A percentile compares a stretch with the other conserved stretches of the same genome.
phyloP scores from a whole-genome alignment of 495 filamentous ascomycete genomes.

The Penicillium goetzii region DNA sequence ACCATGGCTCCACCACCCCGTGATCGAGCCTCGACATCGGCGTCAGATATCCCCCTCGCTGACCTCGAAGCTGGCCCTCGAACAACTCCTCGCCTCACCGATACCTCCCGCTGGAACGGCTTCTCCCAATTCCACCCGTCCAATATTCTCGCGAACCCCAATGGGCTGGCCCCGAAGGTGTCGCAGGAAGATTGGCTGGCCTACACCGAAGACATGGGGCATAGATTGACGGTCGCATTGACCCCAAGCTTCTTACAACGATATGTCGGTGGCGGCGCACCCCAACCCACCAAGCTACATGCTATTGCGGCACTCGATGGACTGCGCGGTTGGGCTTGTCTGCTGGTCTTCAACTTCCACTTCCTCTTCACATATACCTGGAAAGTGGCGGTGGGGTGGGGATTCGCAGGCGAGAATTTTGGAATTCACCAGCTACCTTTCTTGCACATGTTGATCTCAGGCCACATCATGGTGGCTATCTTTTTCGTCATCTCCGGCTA shows the following conservation, averaged over 20 bases:
- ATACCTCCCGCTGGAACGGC: conserved; percentile 29
- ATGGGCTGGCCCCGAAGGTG: conserved; percentile 23
- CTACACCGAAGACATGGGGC: conserved; percentile 31
- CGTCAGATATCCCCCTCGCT: conserved; percentile 36
- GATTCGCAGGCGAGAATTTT: conserved; percentile 53
- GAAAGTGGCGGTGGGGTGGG: conserved; percentile 52
- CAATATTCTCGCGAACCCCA: conserved; percentile 35
- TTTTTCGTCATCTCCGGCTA: conserved; percentile 78
- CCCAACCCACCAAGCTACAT: conserved; percentile 40
- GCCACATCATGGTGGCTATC: conserved; percentile 71
- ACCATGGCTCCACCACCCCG: conserved; percentile 24
- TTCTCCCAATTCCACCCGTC: conserved; percentile 36
- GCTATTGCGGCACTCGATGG: conserved; percentile 55
- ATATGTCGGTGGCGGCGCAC: conserved; percentile 40
- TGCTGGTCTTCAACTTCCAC: conserved; percentile 59
- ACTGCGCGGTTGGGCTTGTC: conserved; percentile 54
- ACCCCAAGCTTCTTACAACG: conserved; percentile 49
- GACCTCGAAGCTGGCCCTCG: conserved; percentile 38
- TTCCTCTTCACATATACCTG: conserved; percentile 56
- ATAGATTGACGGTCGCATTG: conserved; percentile 39
- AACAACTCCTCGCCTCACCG: conserved; percentile 4
- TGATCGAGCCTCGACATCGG: conserved; percentile 27
- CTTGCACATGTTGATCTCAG: conserved; percentile 63
- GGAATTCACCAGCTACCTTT: conserved; percentile 66
- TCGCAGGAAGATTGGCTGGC: conserved; percentile 39